Conservation (phyloP, 345 rosid species). For the Aquilaria malaccensis region DNA sequence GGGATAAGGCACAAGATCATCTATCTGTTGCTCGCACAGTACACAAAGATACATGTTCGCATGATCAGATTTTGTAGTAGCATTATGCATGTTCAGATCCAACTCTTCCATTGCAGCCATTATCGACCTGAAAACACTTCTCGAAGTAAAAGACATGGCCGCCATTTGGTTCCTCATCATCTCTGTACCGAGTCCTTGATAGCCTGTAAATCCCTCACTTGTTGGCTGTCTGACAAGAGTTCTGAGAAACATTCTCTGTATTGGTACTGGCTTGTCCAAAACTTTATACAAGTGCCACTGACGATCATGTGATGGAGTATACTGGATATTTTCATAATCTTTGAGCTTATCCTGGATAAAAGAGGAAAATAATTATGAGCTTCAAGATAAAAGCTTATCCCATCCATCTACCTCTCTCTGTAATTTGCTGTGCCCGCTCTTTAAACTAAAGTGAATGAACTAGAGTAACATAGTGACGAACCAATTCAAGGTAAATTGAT, state of each 20-base stretch:
- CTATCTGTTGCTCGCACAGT: conserved; percentile 77
- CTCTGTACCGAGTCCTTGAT: conserved; percentile 51
- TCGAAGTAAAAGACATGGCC: conserved; percentile 65
- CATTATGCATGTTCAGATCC: conserved; percentile 87
- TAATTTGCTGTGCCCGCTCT: too few species aligned
- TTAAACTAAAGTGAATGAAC: too few species aligned
- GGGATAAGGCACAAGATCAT: conserved; percentile 84
- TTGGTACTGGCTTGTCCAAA: conserved; percentile 68
- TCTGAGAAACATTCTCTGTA: conserved; percentile 92
- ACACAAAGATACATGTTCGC: conserved; percentile 96
- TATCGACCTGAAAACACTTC: conserved; percentile 80
- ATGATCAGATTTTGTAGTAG: conserved; percentile 72
- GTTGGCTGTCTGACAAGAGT: conserved; percentile 89
- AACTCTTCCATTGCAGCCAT: conserved; percentile 96
- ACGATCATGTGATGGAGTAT: conserved; percentile 78
- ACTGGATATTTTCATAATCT: conserved; percentile 66
- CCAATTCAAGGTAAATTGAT: conserved; percentile 95
- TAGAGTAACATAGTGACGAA: conserved; percentile 19
- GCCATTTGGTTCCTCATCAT: conserved; percentile 33
- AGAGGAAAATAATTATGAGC: conserved; percentile 4
- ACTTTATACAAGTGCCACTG: conserved; percentile 95
- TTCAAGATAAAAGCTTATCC: conserved; percentile 10
- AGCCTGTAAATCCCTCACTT: conserved; percentile 51
- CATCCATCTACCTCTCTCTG: background rate
- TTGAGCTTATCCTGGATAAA: conserved; percentile 88